A percentile compares a stretch with the other conserved stretches of the same genome.
phyloP scores from a whole-genome alignment of 257 asterid species.

The Nemophila menziesii region DNA sequence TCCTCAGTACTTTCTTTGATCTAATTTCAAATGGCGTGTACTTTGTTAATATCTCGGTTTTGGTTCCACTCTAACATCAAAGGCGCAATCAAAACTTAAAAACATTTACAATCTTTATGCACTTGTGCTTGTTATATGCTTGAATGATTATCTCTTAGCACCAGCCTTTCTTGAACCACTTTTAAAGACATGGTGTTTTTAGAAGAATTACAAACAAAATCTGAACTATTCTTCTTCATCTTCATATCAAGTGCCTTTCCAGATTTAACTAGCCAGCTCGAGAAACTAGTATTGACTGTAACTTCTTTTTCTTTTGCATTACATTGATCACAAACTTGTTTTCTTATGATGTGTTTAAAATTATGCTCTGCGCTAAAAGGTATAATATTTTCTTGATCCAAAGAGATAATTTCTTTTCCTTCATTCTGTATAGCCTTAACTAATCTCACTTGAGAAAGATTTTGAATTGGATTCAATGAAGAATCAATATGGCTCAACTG shows the following conservation, averaged over 20 bases:
- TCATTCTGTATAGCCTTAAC: constrained; percentile 9
- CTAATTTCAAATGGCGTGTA: no score
- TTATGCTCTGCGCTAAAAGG: constrained; percentile 9
- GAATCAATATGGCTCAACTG: no score
- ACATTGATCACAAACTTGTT: neutral
- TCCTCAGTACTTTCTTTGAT: no score
- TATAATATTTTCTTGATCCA: constrained; percentile 3
- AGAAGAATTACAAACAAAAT: constrained; percentile 27
- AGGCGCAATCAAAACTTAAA: no score
- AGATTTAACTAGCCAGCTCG: constrained; percentile 51
- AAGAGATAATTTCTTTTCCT: constrained; percentile 28
- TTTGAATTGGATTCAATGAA: constrained; percentile 15
- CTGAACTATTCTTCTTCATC: constrained; percentile 7
- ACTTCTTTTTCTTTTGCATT: constrained; percentile 8
- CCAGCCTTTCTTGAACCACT: constrained; percentile 19
- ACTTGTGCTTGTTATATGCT: no score
- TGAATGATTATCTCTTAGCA: no score
- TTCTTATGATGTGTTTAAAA: constrained; percentile 4
- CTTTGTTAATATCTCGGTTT: no score
- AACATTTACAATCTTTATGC: no score
- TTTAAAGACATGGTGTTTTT: constrained; percentile 22
- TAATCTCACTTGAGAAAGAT: constrained; percentile 10
- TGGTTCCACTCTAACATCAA: no score
- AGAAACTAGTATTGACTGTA: constrained; percentile 54
- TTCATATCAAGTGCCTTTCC: constrained; percentile 15